Evolutionary conservation across 2,329 filamentous ascomycete species (phyloP).

Genomic region (Chrysosporium keratinophilum): DNA sequence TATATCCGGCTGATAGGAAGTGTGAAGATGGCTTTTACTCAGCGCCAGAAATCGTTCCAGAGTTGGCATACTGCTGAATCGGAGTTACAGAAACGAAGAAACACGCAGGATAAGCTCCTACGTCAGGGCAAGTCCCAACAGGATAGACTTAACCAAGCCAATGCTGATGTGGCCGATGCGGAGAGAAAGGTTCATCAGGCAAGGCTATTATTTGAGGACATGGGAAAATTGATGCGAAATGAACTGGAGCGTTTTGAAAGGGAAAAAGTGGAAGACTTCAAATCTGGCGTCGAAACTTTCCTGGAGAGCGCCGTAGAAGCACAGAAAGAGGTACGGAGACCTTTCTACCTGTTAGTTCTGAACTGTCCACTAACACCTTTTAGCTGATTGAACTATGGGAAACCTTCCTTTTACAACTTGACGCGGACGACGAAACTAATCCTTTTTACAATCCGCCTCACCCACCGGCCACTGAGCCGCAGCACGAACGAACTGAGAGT

Average conservation of each 20-base stretch:
- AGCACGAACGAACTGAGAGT: slow-evolving; percentile 10
- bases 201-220: slow-evolving; percentile 84
- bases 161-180: slow-evolving; percentile 86
- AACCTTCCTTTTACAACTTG: slow-evolving; percentile 91
- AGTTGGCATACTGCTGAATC: slow-evolving; percentile 86
- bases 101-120: slow-evolving; percentile 85
- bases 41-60: slow-evolving; percentile 92
- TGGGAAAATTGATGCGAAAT: slow-evolving; percentile 82
- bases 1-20: slow-evolving; percentile 94
- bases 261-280: slow-evolving; percentile 98
- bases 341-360: not conserved
- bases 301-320: slow-evolving; percentile 93
- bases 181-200: slow-evolving; percentile 89
- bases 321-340: slow-evolving; percentile 75
- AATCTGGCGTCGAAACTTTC: slow-evolving; percentile 95
- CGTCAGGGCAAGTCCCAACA: slow-evolving; percentile 92
- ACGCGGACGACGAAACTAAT: slow-evolving; percentile 74
- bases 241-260: slow-evolving; percentile 90
- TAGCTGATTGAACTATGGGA: slow-evolving; percentile 86
- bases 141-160: slow-evolving; percentile 83
- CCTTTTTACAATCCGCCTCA: slow-evolving; percentile 34
- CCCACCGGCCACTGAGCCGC: slow-evolving; percentile 13
- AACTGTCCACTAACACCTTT: not conserved
- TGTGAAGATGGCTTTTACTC: slow-evolving; percentile 83
- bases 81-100: slow-evolving; percentile 80